Conservation (phyloP, 768 basidiomycete species). For the Amanita pallidorosea region DNA sequence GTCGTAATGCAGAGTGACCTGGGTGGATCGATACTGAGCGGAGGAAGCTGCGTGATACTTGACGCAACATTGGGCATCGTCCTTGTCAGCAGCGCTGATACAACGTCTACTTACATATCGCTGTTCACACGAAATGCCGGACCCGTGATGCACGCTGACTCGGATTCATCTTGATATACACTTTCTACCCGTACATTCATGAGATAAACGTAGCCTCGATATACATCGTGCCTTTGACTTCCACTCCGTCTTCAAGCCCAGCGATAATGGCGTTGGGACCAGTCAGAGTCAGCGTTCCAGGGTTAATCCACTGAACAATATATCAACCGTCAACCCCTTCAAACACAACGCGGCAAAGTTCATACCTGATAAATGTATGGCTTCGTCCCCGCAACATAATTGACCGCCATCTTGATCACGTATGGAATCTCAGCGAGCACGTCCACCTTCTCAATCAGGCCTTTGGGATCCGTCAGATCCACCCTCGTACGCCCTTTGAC, state of each 20-base stretch:
- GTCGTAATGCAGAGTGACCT: background rate
- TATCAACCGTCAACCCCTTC: slow-evolving; percentile 12
- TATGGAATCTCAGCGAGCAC: slow-evolving; percentile 92
- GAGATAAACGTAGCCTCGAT: slow-evolving; percentile 91
- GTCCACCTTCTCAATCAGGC: slow-evolving; percentile 88
- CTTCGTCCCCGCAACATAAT: slow-evolving; percentile 87
- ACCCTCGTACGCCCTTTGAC: slow-evolving; percentile 46
- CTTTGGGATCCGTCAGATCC: slow-evolving; percentile 48
- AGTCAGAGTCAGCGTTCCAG: slow-evolving; percentile 28
- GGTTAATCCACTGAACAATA: slow-evolving; percentile 33
- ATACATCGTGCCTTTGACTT: slow-evolving; percentile 66
- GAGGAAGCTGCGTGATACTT: slow-evolving; percentile 21
- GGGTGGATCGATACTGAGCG: background rate
- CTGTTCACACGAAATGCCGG: background rate
- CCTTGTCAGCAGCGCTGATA: slow-evolving; percentile 10
- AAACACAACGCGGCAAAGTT: slow-evolving; percentile 13
- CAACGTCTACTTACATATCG: background rate
- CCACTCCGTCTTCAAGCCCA: slow-evolving; percentile 28
- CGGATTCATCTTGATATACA: background rate
- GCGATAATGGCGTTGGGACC: slow-evolving; percentile 29
- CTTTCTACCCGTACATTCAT: slow-evolving; percentile 7
- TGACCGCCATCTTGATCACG: slow-evolving; percentile 85
- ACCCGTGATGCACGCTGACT: background rate
- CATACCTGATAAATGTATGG: slow-evolving; percentile 87
- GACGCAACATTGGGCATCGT: slow-evolving; percentile 47